phyloP scores from a whole-genome alignment of 768 basidiomycete genomes.

The Lenzites betulinus region DNA sequence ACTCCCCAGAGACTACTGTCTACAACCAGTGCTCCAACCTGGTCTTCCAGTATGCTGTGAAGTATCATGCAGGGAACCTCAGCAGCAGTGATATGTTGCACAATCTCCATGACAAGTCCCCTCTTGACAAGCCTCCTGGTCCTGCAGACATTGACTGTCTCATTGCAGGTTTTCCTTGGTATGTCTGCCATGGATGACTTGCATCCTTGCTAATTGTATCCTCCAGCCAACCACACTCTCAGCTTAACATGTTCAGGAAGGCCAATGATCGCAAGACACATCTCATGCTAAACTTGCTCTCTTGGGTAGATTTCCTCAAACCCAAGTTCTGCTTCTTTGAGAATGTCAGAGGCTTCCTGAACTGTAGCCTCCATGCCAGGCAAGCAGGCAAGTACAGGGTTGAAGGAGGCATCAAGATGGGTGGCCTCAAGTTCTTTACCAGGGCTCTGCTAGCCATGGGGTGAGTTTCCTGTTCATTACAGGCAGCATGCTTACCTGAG shows the following conservation, averaged over 20 bases:
- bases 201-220: neutral
- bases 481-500: neutral
- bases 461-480: slow-evolving; percentile 38
- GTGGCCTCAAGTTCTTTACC: slow-evolving; percentile 69
- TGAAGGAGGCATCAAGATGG: slow-evolving; percentile 68
- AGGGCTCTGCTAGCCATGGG: slow-evolving; percentile 64
- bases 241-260: slow-evolving; percentile 68
- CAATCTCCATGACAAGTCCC: slow-evolving; percentile 35
- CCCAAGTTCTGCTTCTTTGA: slow-evolving; percentile 51
- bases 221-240: slow-evolving; percentile 70
- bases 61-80: slow-evolving; percentile 41
- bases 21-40: slow-evolving; percentile 75
- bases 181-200: neutral
- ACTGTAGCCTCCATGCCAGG: slow-evolving; percentile 39
- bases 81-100: slow-evolving; percentile 40
- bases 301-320: slow-evolving; percentile 44
- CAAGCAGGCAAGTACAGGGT: slow-evolving; percentile 46
- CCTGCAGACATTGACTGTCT: slow-evolving; percentile 62
- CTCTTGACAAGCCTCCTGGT: slow-evolving; percentile 48
- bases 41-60: slow-evolving; percentile 59
- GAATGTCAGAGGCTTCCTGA: slow-evolving; percentile 50
- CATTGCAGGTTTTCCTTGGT: slow-evolving; percentile 80
- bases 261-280: slow-evolving; percentile 70
- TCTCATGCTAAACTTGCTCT: slow-evolving; percentile 59
- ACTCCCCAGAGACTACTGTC: slow-evolving; percentile 52